Evolutionary conservation across 371 early-diverging fungal genomes (phyloP), one percentile per base, ranked within the genome.

Genomic region (Mortierella sp.): DNA sequence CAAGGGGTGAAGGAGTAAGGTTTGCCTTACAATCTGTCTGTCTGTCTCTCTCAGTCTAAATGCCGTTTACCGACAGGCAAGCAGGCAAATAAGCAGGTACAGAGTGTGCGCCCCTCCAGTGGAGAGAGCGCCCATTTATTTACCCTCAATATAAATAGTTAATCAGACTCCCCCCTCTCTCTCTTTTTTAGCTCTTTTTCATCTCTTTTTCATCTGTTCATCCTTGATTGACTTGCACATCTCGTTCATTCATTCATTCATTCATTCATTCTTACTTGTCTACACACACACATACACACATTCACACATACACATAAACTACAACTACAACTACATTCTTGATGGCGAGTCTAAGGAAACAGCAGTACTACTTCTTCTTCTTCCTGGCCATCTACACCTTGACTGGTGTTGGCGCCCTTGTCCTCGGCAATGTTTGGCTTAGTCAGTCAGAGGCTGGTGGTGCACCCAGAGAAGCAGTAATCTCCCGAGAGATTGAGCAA

Each of bases 401-500:
- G 30, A 81, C 83, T 0, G 83, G 83, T 28, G 37, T 70, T 24
- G 83, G 73, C 3, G 76, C 83, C 10, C 54, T 81, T 3, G 40
- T 73, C 40, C 77, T 81, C n/a, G 83, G 73, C 57, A 81, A 73
- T 22, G 37, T 70, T 6, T 81, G 83, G 83, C 64, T 81, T 12
- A 37, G 35, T 20, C 76, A 81, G 49, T 63, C 78, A 3, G 67
- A 37, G 0, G 67, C 35, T 14, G 70, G 70, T 49, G 70, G 70
- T 40, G 76, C 77, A 12, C 76, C 83, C 5, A 72, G 83, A 66
- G 83, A 81, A 5, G 83, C 83, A 22, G 83, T 81, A 3, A 81
- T 81, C 67, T 81, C 83, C 22, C 61, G 70, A 16, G 54, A 14
- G 8, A 76, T 81, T 28, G 76, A 76, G 24, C 32, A 37, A 75